Evolutionary conservation across 139 green algal species (phyloP), one percentile per base, ranked within the genome.

Genomic region (Choricystis sp.): DNA sequence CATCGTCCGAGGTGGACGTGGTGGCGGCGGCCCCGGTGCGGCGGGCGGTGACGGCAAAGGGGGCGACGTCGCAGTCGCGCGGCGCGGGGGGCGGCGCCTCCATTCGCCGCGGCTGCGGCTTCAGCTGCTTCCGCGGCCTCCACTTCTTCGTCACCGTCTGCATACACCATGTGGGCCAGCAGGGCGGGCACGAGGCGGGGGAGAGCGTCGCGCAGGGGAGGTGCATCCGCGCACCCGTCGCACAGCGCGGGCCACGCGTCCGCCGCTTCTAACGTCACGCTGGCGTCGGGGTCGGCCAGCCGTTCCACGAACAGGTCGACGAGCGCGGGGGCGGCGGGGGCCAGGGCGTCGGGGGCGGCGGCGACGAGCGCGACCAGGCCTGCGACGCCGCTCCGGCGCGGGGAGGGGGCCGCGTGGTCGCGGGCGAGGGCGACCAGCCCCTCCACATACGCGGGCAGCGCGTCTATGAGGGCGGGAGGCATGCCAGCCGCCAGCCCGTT

Each of bases 131-230:
- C 83, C 28, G 72, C 80, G n/a, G 85, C 82, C 48, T 74, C 62
- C 59, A 90, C 85, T 70, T 95, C 87, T 57, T 96, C 89, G 56
- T 94, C 86, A 58, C 89, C 86, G 57, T 92, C 89, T 23, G 90
- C 85, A 74, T 92, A 89, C 56, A 86, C 84, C 92, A 98, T 96
- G 82, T 97, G 96, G 22, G 85, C 91, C 26, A 98, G 76, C 25
- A 98, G 81, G 60, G 97, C 74, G 0, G 89, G 85, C 16, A 98
- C 78, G 23, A 98, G 78, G 25, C 78, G 72, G 5, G 78, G 72
- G 61, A 97, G 74, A 56, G 83, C 85, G 26, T 86, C 86, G 22
- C 74, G 72, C 48, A 98, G 76, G 64, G 83, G 57, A 21, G 70
- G 72, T 0, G 76, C 73, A 57, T 83, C 82, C 40, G 88, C 26